Percentiles rank a stretch among this genome's conserved stretches.
phyloP scores from a whole-genome alignment of 148 eudicot genomes.

The Rhododendron simsii region DNA sequence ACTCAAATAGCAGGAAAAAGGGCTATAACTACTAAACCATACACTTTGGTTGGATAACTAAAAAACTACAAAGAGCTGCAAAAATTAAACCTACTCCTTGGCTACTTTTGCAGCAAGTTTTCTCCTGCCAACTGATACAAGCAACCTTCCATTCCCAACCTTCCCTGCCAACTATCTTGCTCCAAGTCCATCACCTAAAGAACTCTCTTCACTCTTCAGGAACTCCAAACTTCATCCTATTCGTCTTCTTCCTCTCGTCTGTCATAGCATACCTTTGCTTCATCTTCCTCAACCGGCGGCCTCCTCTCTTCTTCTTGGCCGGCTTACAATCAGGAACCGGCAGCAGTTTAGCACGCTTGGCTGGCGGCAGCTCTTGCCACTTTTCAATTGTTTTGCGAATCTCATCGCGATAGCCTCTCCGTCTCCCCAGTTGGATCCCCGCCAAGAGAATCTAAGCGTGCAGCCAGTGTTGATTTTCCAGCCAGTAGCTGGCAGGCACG shows the following conservation, averaged over 20 bases:
- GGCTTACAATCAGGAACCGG: slow-evolving; percentile 96
- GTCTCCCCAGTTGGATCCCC: slow-evolving; percentile 81
- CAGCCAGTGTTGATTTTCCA: slow-evolving; percentile 79
- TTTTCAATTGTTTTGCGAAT: slow-evolving; percentile 85
- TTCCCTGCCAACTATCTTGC: no score
- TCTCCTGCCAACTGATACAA: background rate
- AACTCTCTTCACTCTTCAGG: slow-evolving; percentile 72
- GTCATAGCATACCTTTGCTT: slow-evolving; percentile 93
- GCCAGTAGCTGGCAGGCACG: slow-evolving; percentile 85
- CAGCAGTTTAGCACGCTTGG: slow-evolving; percentile 89
- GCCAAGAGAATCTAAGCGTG: slow-evolving; percentile 75
- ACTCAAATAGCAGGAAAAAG: background rate
- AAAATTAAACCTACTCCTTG: slow-evolving; percentile 55
- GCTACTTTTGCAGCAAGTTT: slow-evolving; percentile 84
- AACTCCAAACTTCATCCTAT: slow-evolving; percentile 88
- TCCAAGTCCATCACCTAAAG: slow-evolving; percentile 91
- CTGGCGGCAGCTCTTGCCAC: slow-evolving; percentile 98
- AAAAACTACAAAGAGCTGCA: background rate
- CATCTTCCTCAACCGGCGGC: slow-evolving; percentile 85
- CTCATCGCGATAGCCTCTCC: slow-evolving; percentile 64
- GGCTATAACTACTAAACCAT: background rate
- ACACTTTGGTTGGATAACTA: background rate
- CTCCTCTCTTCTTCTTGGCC: slow-evolving; percentile 85
- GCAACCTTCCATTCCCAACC: background rate
- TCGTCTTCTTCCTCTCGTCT: slow-evolving; percentile 89